A percentile compares a stretch with the other conserved stretches of the same genome.
Evolutionary conservation across 2,329 filamentous ascomycete genomes (phyloP).

Genomic region (Albophoma yamanashiensis): DNA sequence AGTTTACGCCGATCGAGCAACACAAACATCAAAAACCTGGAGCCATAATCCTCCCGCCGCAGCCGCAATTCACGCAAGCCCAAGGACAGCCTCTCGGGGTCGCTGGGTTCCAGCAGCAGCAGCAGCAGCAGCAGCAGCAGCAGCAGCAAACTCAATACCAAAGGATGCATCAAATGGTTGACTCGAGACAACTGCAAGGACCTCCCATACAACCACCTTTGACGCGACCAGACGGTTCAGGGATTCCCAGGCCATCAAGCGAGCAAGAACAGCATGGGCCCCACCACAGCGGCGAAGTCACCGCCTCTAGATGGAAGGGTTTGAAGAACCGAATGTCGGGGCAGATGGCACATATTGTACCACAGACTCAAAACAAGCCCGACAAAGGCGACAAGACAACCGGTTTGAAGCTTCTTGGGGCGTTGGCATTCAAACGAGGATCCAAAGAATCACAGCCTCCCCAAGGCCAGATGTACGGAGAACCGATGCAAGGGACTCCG

Average conservation of each 20-base stretch:
- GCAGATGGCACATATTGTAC: constrained; percentile 12
- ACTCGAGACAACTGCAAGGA: background rate
- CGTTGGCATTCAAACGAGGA: constrained; percentile 16
- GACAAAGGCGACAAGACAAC: constrained; percentile 11
- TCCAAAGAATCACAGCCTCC: constrained; percentile 12
- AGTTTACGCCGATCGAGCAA: too few relatives aligned
- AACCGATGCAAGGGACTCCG: background rate
- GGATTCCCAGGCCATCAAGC: background rate
- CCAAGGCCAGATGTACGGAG: background rate
- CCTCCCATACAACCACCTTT: background rate
- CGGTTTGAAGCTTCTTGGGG: constrained; percentile 17
- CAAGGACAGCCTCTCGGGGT: background rate
- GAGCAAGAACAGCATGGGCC: background rate
- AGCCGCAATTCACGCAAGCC: background rate
- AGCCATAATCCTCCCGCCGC: background rate
- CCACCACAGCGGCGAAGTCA: background rate
- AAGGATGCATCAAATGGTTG: background rate
- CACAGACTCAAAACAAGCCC: constrained; percentile 7
- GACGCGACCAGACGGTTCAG: background rate
- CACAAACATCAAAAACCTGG: background rate
- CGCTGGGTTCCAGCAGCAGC: background rate
- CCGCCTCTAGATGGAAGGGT: constrained; percentile 21
- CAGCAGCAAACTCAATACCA: background rate
- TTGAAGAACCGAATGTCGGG: constrained; percentile 20
- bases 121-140: background rate